A percentile compares a stretch with the other conserved stretches of the same genome.
Conservation (phyloP, 208 protist genomes). For the Leishmania mexicana region DNA sequence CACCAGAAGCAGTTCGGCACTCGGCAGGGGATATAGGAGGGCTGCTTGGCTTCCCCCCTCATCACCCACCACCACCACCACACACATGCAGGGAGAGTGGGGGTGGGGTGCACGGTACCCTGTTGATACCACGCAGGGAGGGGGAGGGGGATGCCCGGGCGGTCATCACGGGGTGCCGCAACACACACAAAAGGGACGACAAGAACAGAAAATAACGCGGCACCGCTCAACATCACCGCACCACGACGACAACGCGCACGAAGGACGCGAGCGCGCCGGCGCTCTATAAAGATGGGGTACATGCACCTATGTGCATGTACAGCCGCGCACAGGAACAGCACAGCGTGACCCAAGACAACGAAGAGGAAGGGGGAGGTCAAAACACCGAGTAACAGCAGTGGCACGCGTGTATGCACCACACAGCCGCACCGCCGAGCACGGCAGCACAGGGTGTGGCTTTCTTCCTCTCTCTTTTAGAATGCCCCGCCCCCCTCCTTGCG, state of each 20-base stretch:
- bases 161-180: background rate
- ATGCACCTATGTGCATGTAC: background rate
- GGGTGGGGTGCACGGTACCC: background rate
- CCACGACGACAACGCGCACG: background rate
- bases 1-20: background rate
- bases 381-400: background rate
- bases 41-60: background rate
- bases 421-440: background rate
- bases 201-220: background rate
- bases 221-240: background rate
- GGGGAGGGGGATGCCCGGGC: background rate
- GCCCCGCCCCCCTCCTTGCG: background rate
- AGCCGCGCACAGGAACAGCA: background rate
- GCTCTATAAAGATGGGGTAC: background rate
- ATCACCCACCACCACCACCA: background rate
- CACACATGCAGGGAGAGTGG: background rate
- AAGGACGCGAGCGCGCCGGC: background rate
- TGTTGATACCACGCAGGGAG: background rate
- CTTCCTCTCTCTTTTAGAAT: background rate
- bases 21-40: background rate
- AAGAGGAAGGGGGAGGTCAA: background rate
- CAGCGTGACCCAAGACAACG: background rate
- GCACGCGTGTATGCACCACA: background rate
- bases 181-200: background rate
- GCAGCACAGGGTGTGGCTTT: background rate